A percentile compares a stretch with the other conserved stretches of the same genome.
These are phyloP conservation scores for Rhodosporidiobolus sp. DNA, from an alignment of 768 basidiomycete species.

Conservation along the genomic window DNA sequence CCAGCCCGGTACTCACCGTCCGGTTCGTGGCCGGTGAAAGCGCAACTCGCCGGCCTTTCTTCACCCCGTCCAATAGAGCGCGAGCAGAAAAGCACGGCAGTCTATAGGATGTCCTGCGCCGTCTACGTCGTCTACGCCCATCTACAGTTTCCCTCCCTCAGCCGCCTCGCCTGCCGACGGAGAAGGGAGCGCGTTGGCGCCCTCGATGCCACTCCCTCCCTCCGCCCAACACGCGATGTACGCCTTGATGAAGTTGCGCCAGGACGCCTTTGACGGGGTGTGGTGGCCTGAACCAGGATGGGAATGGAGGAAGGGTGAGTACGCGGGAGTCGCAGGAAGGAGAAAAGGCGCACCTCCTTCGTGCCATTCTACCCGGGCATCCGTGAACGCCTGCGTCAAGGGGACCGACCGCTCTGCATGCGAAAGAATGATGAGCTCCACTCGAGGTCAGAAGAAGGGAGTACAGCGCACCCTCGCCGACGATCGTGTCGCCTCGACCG, in stretches of 20 bases:
- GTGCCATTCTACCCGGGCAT: constrained; percentile 68
- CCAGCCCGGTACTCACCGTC: too few relatives aligned
- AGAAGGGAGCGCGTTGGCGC: constrained; percentile 8
- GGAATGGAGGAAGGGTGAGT: background rate
- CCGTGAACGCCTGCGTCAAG: constrained; percentile 59
- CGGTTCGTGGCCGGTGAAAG: too few relatives aligned
- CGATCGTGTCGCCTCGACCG: constrained; percentile 72
- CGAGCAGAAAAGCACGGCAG: background rate
- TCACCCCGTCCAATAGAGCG: too few relatives aligned
- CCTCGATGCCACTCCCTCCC: constrained; percentile 2
- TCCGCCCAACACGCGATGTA: constrained; percentile 51
- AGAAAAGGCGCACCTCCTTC: constrained; percentile 62
- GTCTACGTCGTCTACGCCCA: background rate
- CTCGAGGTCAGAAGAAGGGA: too few relatives aligned
- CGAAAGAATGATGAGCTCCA: background rate
- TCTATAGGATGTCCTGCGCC: background rate
- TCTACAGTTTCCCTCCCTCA: constrained; percentile 17
- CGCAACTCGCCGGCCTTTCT: too few relatives aligned
- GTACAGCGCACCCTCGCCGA: constrained; percentile 46
- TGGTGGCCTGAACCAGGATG: constrained; percentile 64
- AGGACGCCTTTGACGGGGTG: constrained; percentile 70
- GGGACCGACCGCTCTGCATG: constrained; percentile 61
- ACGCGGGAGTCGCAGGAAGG: background rate
- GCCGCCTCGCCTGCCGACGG: constrained; percentile 10
- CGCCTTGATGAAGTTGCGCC: constrained; percentile 69